Percentiles rank a stretch among this genome's conserved stretches.
phyloP scores from a whole-genome alignment of 331 rosid species.

The Saraca asoca region DNA sequence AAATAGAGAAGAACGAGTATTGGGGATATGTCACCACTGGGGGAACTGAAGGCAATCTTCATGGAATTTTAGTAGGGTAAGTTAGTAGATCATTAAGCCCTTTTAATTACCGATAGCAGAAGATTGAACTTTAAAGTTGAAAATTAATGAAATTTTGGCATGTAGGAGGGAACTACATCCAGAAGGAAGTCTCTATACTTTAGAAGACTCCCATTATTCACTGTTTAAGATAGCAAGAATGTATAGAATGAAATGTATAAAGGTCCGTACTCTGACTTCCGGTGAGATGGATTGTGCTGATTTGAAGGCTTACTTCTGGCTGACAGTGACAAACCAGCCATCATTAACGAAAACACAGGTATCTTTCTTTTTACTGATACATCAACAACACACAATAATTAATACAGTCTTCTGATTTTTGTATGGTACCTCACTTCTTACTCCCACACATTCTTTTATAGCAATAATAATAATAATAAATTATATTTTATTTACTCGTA shows the following conservation, averaged over 20 bases:
- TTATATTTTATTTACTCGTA: too few species aligned
- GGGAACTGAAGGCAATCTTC: conserved; percentile 68
- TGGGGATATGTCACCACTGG: conserved; percentile 72
- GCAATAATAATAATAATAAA: too few species aligned
- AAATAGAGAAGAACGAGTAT: too few species aligned
- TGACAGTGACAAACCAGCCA: conserved; percentile 60
- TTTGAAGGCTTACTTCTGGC: conserved; percentile 47
- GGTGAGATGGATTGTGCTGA: conserved; percentile 64
- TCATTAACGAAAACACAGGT: conserved; percentile 62
- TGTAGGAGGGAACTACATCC: conserved; percentile 62
- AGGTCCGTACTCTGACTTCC: conserved; percentile 48
- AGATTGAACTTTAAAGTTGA: too few species aligned
- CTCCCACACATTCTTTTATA: too few species aligned
- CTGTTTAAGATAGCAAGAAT: conserved; percentile 60
- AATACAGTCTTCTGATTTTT: too few species aligned
- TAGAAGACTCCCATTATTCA: conserved; percentile 57
- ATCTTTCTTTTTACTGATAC: neutral
- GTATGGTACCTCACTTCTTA: too few species aligned
- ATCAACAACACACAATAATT: too few species aligned
- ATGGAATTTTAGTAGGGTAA: too few species aligned
- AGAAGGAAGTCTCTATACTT: conserved; percentile 61
- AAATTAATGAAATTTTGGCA: too few species aligned
- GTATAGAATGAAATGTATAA: conserved; percentile 63
- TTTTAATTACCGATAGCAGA: too few species aligned
- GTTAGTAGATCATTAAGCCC: too few species aligned